Conservation (phyloP, 805 yeast species). For the Starmerella asiatica region DNA sequence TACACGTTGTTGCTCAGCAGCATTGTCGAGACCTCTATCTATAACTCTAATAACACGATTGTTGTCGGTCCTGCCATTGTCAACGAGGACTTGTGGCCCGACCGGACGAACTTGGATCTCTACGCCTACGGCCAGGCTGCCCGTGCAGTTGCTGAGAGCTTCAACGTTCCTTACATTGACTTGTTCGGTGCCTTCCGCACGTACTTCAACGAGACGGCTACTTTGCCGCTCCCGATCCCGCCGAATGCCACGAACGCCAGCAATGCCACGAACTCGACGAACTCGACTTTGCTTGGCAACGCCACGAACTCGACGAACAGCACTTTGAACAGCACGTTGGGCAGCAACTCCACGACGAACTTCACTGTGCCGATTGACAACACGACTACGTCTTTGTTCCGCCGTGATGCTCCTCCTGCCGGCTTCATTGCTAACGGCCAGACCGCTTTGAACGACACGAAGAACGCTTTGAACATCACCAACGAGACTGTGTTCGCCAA, state of each 20-base stretch:
- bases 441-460: conserved; percentile 1
- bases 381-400: not conserved
- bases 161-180: conserved; percentile 47
- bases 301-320: not conserved
- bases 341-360: not conserved
- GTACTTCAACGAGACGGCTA: conserved; percentile 30
- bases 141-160: conserved; percentile 32
- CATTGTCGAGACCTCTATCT: conserved; percentile 28
- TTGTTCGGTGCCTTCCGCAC: conserved; percentile 36
- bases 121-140: conserved; percentile 40
- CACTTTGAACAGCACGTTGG: not conserved
- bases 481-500: not conserved
- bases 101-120: conserved; percentile 10
- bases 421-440: conserved; percentile 1
- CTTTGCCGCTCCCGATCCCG: not conserved
- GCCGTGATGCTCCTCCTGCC: conserved; percentile 5
- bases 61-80: conserved; percentile 11
- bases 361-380: too few species aligned
- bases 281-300: not conserved
- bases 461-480: not conserved
- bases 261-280: not conserved
- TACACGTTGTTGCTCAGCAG: conserved; percentile 38
- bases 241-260: conserved; percentile 15
- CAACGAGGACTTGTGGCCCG: conserved; percentile 8
- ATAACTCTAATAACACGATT: conserved; percentile 2